phyloP scores from a whole-genome alignment of 1,284 basidiomycete genomes.

The Agroathelia rolfsii region DNA sequence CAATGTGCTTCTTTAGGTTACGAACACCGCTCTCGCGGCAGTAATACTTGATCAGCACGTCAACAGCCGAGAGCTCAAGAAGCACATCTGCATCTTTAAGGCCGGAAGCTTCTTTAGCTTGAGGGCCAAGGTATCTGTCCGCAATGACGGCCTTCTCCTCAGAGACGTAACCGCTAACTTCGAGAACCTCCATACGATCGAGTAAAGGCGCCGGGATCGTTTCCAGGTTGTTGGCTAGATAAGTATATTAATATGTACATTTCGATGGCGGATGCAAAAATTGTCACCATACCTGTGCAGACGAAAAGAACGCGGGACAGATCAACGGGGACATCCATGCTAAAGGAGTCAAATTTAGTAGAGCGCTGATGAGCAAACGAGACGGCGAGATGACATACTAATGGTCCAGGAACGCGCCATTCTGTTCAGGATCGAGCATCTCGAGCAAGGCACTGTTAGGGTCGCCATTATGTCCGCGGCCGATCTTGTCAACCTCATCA shows the following conservation, averaged over 20 bases:
- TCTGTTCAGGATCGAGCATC: conserved; percentile 98
- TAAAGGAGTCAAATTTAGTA: conserved; percentile 19
- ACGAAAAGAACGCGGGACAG: conserved; percentile 95
- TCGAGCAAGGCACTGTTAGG: conserved; percentile 90
- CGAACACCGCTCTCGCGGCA: conserved; percentile 94
- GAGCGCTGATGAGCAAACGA: conserved; percentile 1
- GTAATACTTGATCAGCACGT: conserved; percentile 91
- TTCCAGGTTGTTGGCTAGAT: conserved; percentile 76
- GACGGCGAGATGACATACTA: conserved; percentile 47
- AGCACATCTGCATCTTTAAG: conserved; percentile 77
- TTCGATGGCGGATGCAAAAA: neutral
- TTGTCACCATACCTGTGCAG: conserved; percentile 61
- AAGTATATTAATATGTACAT: conserved; percentile 2
- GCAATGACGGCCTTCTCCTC: conserved; percentile 96
- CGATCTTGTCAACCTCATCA: conserved; percentile 98
- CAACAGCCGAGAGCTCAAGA: conserved; percentile 73
- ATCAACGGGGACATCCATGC: conserved; percentile 96
- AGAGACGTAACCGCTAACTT: conserved; percentile 93
- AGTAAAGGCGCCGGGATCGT: conserved; percentile 95
- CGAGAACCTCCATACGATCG: conserved; percentile 96
- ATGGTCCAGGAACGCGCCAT: conserved; percentile 91
- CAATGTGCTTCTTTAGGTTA: conserved; percentile 92
- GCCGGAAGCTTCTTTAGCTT: conserved; percentile 88
- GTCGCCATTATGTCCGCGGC: conserved; percentile 92
- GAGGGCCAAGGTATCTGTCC: conserved; percentile 84